Evolutionary conservation across 371 early-diverging fungal species (phyloP).

Genomic region (Choanephora cucurbitarum): DNA sequence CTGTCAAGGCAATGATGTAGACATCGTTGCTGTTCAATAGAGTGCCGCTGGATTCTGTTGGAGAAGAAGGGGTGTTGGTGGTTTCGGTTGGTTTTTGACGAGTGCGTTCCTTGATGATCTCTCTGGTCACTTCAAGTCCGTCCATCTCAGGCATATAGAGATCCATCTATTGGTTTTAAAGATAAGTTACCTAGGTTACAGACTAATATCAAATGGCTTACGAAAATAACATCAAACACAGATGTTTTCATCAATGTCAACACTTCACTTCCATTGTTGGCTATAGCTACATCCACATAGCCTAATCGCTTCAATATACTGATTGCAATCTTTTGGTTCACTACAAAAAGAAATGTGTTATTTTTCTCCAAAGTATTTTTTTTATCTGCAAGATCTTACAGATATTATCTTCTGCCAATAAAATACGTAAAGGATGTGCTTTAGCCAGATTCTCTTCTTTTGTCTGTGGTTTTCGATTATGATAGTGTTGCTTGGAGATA

Average conservation of each 20-base stretch:
- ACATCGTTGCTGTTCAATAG: conserved; percentile 47
- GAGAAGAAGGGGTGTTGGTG: not conserved
- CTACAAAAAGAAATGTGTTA: conserved; percentile 16
- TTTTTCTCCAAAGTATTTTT: too few relatives aligned
- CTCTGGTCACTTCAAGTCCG: conserved; percentile 49
- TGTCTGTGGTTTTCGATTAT: conserved; percentile 26
- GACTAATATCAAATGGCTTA: too few relatives aligned
- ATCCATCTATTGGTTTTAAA: too few relatives aligned
- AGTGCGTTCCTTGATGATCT: conserved; percentile 38
- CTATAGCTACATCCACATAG: conserved; percentile 54
- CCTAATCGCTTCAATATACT: conserved; percentile 59
- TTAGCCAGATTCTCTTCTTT: conserved; percentile 46
- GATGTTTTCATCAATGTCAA: conserved; percentile 40
- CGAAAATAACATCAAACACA: conserved; percentile 54
- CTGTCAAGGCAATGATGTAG: conserved; percentile 64
- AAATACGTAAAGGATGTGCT: conserved; percentile 40
- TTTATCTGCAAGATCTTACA: conserved; percentile 21
- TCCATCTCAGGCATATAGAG: conserved; percentile 59
- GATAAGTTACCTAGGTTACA: too few relatives aligned
- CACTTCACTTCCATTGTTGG: conserved; percentile 59
- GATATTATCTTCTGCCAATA: conserved; percentile 55
- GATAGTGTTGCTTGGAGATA: conserved; percentile 32
- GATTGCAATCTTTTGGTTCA: conserved; percentile 62
- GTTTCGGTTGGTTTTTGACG: conserved; percentile 5
- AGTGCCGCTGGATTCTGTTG: not conserved